A percentile compares a stretch with the other conserved stretches of the same genome.
phyloP scores from a whole-genome alignment of 805 yeast species.

The Ogataea henricii region DNA sequence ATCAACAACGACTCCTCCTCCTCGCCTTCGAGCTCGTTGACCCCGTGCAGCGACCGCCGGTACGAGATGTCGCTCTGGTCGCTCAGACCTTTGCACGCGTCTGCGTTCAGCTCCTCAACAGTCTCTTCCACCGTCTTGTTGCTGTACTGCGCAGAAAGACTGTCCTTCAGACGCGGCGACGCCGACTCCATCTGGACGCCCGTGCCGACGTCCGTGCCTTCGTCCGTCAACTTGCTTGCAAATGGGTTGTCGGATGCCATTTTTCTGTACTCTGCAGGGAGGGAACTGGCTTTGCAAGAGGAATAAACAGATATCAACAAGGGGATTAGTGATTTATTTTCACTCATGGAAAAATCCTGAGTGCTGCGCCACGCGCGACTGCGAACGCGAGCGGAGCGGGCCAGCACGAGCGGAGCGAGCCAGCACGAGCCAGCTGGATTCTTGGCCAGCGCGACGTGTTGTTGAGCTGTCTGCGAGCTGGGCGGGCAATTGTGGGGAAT shows the following conservation, averaged over 20 bases:
- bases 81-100: constrained; percentile 58
- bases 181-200: neutral
- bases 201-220: constrained; percentile 7
- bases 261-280: neutral
- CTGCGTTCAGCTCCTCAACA: constrained; percentile 60
- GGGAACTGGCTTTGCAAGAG: neutral
- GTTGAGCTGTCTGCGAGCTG: too few relatives aligned
- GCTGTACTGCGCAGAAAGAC: constrained; percentile 59
- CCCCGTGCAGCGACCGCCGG: constrained; percentile 75
- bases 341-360: neutral
- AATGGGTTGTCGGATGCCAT: constrained; percentile 29
- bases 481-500: too few relatives aligned
- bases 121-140: constrained; percentile 67
- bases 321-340: neutral
- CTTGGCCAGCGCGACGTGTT: too few relatives aligned
- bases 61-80: constrained; percentile 69
- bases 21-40: constrained; percentile 73
- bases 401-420: too few relatives aligned
- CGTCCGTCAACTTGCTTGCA: constrained; percentile 21
- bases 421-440: neutral
- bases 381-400: too few relatives aligned
- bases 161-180: constrained; percentile 19
- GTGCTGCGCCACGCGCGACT: neutral
- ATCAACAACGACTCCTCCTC: constrained; percentile 74
- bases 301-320: neutral